phyloP scores from a whole-genome alignment of 2,329 filamentous ascomycete species.

The Penicillium brevicompactum region DNA sequence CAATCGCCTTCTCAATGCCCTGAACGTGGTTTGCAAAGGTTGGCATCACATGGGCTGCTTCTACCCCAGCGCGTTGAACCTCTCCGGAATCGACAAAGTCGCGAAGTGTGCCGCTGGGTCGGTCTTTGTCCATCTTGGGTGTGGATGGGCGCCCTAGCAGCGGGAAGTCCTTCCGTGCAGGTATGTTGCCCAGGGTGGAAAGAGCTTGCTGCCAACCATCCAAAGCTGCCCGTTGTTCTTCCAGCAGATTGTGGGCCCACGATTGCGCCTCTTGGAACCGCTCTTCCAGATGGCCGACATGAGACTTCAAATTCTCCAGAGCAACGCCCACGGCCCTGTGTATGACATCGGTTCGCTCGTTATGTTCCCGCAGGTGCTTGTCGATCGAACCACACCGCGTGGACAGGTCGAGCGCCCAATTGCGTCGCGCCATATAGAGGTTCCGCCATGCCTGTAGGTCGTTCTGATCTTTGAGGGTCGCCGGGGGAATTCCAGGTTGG shows the following conservation, averaged over 20 bases:
- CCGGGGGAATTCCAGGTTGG: conserved; percentile 67
- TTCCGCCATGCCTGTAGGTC: conserved; percentile 86
- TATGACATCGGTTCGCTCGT: conserved; percentile 55
- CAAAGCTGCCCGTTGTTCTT: conserved; percentile 48
- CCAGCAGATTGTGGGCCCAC: conserved; percentile 48
- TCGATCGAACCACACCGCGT: conserved; percentile 70
- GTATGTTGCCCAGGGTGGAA: conserved; percentile 41
- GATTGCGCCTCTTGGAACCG: conserved; percentile 49
- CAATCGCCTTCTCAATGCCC: conserved; percentile 63
- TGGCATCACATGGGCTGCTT: conserved; percentile 60
- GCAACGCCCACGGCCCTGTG: conserved; percentile 80
- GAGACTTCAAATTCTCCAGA: conserved; percentile 68
- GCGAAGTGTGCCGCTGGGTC: conserved; percentile 62
- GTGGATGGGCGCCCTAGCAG: conserved; percentile 44
- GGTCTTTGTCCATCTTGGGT: conserved; percentile 46
- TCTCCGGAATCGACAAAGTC: conserved; percentile 76
- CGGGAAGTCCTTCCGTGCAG: conserved; percentile 47
- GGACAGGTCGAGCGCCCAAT: conserved; percentile 74
- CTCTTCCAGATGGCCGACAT: conserved; percentile 48
- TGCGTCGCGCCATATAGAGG: conserved; percentile 76
- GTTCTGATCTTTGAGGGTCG: conserved; percentile 76
- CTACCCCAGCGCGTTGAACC: conserved; percentile 70
- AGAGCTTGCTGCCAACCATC: conserved; percentile 46
- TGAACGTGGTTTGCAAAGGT: conserved; percentile 63
- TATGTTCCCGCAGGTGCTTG: conserved; percentile 58